These are phyloP conservation scores for Cnidoscolus chayamansa DNA, from an alignment of 441 rosid species.

Conservation along the genomic window DNA sequence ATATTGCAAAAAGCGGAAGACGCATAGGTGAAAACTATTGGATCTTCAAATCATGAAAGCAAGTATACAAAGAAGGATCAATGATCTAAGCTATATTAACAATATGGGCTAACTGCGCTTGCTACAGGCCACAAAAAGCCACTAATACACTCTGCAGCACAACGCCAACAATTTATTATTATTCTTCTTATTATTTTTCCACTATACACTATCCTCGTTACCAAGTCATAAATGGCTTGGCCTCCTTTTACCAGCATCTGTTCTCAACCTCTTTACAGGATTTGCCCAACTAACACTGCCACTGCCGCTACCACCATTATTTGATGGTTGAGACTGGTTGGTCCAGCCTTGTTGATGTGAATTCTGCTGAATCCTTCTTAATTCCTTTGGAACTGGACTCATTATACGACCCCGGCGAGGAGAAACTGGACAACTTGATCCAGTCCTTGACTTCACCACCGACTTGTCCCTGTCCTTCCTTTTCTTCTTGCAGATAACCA, in stretches of 20 bases:
- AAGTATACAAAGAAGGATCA: slow-evolving; percentile 32
- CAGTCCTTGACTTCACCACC: slow-evolving; percentile 52
- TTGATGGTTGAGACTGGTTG: slow-evolving; percentile 62
- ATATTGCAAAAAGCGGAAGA: background rate
- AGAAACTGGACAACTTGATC: slow-evolving; percentile 71
- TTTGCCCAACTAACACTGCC: slow-evolving; percentile 95
- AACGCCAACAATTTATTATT: slow-evolving; percentile 20
- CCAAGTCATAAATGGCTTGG: slow-evolving; percentile 70
- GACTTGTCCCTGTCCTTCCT: slow-evolving; percentile 96
- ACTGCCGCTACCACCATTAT: slow-evolving; percentile 36
- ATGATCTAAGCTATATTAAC: slow-evolving; percentile 38
- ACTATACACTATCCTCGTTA: slow-evolving; percentile 26
- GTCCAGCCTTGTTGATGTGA: slow-evolving; percentile 66
- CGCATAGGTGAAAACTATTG: slow-evolving; percentile 25
- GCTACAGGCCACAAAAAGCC: slow-evolving; percentile 26
- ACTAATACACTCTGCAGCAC: slow-evolving; percentile 19
- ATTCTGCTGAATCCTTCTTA: slow-evolving; percentile 42
- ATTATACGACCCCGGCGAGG: slow-evolving; percentile 68
- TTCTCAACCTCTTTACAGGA: slow-evolving; percentile 95
- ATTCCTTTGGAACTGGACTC: slow-evolving; percentile 60
- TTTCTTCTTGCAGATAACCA: slow-evolving; percentile 97
- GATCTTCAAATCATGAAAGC: slow-evolving; percentile 25
- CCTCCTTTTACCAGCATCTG: slow-evolving; percentile 92
- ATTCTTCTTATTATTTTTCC: slow-evolving; percentile 5
- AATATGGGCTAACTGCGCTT: slow-evolving; percentile 32